Conservation (phyloP, 345 rosid genomes). For the Eucalyptus brandiana region DNA sequence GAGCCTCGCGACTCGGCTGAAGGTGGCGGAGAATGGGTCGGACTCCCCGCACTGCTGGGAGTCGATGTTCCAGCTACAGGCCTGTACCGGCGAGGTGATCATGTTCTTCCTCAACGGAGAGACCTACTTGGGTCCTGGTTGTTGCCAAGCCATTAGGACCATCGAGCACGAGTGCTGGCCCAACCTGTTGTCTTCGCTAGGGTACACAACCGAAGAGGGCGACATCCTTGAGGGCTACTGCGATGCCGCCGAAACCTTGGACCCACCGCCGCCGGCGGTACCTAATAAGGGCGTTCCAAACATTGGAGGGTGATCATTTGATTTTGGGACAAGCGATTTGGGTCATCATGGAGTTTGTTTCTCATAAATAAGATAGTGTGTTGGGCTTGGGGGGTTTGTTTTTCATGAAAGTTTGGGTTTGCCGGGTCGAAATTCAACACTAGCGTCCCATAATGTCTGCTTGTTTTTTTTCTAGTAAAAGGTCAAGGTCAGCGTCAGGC, state of each 20-base stretch:
- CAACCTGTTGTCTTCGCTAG: slow-evolving; percentile 36
- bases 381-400: background rate
- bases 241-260: background rate
- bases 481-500: background rate
- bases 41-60: slow-evolving; percentile 59
- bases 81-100: slow-evolving; percentile 66
- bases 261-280: background rate
- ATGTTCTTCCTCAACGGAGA: slow-evolving; percentile 76
- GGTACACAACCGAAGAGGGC: slow-evolving; percentile 57
- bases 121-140: slow-evolving; percentile 41
- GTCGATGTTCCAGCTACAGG: slow-evolving; percentile 56
- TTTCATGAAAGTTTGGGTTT: background rate
- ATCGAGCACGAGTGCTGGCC: slow-evolving; percentile 56
- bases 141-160: slow-evolving; percentile 52
- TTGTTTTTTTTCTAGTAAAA: background rate
- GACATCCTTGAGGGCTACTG: slow-evolving; percentile 69
- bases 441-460: background rate
- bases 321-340: background rate
- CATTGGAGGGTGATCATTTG: background rate
- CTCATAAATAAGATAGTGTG: background rate
- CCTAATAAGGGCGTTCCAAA: background rate
- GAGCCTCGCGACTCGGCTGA: slow-evolving; percentile 16
- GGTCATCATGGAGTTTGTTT: background rate
- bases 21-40: slow-evolving; percentile 24
- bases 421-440: background rate